These are phyloP conservation scores for Penstemon davidsonii DNA, from an alignment of 257 asterid species.

Conservation along the genomic window DNA sequence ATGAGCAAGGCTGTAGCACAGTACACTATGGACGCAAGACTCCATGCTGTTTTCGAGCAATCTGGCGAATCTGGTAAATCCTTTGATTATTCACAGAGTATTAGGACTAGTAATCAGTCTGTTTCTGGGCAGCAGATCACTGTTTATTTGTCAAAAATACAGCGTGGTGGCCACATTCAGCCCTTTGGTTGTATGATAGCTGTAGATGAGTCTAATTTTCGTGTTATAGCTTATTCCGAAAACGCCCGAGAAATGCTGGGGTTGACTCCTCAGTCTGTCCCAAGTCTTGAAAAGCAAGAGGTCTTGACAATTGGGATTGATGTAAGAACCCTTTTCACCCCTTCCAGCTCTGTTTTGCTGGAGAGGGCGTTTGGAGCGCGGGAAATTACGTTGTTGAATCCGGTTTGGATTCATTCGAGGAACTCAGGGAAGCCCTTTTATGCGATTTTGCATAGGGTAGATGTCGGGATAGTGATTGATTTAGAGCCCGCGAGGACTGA, in stretches of 20 bases:
- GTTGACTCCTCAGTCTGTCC: slow-evolving; percentile 71
- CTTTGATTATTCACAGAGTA: slow-evolving; percentile 70
- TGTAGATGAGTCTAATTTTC: slow-evolving; percentile 56
- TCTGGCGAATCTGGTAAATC: slow-evolving; percentile 79
- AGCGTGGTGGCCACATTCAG: slow-evolving; percentile 78
- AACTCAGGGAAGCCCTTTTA: slow-evolving; percentile 72
- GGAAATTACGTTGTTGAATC: slow-evolving; percentile 71
- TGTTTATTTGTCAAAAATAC: slow-evolving; percentile 70
- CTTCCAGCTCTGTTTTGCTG: slow-evolving; percentile 58
- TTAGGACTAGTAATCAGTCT: slow-evolving; percentile 41
- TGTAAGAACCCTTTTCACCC: slow-evolving; percentile 66
- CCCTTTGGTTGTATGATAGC: slow-evolving; percentile 86
- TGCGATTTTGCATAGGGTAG: slow-evolving; percentile 79
- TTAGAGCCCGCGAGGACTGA: slow-evolving; percentile 80
- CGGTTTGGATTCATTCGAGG: slow-evolving; percentile 72
- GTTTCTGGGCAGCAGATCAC: slow-evolving; percentile 70
- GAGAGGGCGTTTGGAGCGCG: slow-evolving; percentile 72
- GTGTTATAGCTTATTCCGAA: slow-evolving; percentile 59
- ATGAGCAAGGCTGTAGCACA: slow-evolving; percentile 73
- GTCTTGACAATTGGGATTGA: slow-evolving; percentile 58
- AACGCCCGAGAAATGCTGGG: slow-evolving; percentile 70
- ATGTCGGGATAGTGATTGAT: slow-evolving; percentile 80
- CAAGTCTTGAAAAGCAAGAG: slow-evolving; percentile 57
- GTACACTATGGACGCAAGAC: slow-evolving; percentile 74
- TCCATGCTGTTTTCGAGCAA: slow-evolving; percentile 85